Evolutionary conservation across 768 basidiomycete genomes (phyloP).

Genomic region (Mycena floridula): DNA sequence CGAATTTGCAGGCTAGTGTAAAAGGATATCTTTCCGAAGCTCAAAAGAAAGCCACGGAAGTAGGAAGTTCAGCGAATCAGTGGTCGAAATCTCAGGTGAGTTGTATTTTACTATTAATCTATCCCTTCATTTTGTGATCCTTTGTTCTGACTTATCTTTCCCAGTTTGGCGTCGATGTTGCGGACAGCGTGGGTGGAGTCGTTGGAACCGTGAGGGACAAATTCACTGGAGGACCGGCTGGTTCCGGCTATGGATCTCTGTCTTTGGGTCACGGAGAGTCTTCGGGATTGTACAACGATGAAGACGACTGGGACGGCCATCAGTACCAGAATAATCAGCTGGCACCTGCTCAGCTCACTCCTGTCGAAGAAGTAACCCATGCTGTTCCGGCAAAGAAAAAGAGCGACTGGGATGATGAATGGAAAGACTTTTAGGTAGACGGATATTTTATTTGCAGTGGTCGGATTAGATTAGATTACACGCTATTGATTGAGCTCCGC

Average conservation of each 20-base stretch:
- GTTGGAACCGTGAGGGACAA: slow-evolving; percentile 58
- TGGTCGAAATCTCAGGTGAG: slow-evolving; percentile 80
- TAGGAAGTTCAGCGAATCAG: slow-evolving; percentile 62
- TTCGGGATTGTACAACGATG: slow-evolving; percentile 57
- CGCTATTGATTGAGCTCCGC: not conserved
- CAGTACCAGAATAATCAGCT: slow-evolving; percentile 10
- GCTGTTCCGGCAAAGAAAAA: slow-evolving; percentile 34
- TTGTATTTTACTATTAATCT: too few relatives aligned
- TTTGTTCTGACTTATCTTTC: too few relatives aligned
- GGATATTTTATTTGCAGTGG: too few relatives aligned
- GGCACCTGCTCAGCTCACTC: slow-evolving; percentile 4
- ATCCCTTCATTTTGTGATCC: too few relatives aligned
- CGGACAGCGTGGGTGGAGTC: slow-evolving; percentile 64
- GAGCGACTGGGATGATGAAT: slow-evolving; percentile 71
- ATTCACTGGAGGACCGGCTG: slow-evolving; percentile 47
- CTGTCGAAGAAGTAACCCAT: slow-evolving; percentile 12
- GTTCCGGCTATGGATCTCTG: slow-evolving; percentile 46
- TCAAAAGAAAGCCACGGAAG: slow-evolving; percentile 53
- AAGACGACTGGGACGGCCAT: slow-evolving; percentile 51
- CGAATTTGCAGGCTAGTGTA: slow-evolving; percentile 69
- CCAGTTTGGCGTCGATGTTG: slow-evolving; percentile 83
- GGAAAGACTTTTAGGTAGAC: slow-evolving; percentile 75
- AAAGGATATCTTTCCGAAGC: slow-evolving; percentile 68
- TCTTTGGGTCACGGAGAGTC: slow-evolving; percentile 44
- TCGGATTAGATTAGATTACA: too few relatives aligned